These are phyloP conservation scores for Sporothrix schenckii DNA, from an alignment of 2,329 filamentous ascomycete species.

Conservation along the genomic window DNA sequence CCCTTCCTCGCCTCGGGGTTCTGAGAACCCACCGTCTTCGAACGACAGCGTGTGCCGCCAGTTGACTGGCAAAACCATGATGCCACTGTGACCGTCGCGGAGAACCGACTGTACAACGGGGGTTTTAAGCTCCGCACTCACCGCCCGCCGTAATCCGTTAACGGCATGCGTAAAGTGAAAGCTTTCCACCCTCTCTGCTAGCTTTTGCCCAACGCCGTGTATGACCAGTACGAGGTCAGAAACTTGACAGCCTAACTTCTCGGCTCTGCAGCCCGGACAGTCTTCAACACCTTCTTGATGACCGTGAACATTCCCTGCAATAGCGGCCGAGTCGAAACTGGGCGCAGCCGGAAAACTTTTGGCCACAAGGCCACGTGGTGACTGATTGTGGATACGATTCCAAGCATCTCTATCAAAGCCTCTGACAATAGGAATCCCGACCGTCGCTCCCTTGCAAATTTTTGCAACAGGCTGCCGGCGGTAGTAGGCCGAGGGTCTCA, in stretches of 20 bases:
- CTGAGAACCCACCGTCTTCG: conserved; percentile 66
- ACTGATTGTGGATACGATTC: conserved; percentile 66
- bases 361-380: neutral
- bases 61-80: conserved; percentile 93
- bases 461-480: conserved; percentile 78
- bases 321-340: neutral
- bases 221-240: conserved; percentile 89
- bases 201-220: conserved; percentile 95
- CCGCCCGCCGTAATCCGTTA: conserved; percentile 81
- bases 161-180: conserved; percentile 98
- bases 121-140: conserved; percentile 80
- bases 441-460: conserved; percentile 77
- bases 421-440: conserved; percentile 85
- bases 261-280: conserved; percentile 64
- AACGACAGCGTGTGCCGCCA: conserved; percentile 89
- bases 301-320: neutral
- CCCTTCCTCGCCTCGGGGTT: conserved; percentile 49
- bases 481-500: conserved; percentile 84
- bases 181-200: conserved; percentile 91
- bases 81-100: conserved; percentile 76
- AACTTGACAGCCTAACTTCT: conserved; percentile 68
- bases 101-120: conserved; percentile 74
- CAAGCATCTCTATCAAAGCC: conserved; percentile 81
- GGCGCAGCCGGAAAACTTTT: neutral
- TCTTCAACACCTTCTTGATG: conserved; percentile 36